Evolutionary conservation across 1,284 basidiomycete species (phyloP).

Genomic region (Athelia sp.): DNA sequence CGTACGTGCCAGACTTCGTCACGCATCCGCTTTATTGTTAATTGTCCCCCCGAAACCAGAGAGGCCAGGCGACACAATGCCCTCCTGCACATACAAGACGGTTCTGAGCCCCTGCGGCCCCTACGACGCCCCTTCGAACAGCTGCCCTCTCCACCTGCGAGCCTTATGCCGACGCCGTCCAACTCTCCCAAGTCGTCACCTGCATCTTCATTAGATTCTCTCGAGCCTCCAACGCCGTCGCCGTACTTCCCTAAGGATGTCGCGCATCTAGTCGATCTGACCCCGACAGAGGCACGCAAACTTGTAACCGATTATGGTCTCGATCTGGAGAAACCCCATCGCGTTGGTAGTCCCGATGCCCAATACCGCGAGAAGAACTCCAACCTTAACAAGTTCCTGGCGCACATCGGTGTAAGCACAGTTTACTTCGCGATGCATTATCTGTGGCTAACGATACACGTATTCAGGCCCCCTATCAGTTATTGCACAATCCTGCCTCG

Average conservation of each 20-base stretch:
- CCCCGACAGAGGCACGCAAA: slow-evolving; percentile 29
- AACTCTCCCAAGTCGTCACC: neutral
- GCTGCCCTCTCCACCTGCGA: slow-evolving; percentile 18
- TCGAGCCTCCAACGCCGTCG: slow-evolving; percentile 16
- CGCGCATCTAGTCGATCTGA: slow-evolving; percentile 33
- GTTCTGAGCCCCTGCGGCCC: slow-evolving; percentile 37
- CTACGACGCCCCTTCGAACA: slow-evolving; percentile 34
- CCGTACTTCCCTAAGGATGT: slow-evolving; percentile 27
- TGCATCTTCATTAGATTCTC: slow-evolving; percentile 1
- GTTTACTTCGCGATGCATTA: slow-evolving; percentile 3
- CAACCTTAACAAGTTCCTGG: slow-evolving; percentile 39
- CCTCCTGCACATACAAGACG: slow-evolving; percentile 29
- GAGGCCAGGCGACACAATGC: slow-evolving; percentile 47
- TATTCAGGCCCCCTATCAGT: too few species aligned
- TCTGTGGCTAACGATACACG: too few species aligned
- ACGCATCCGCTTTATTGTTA: neutral
- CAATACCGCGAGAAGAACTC: slow-evolving; percentile 18
- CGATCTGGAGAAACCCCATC: slow-evolving; percentile 13
- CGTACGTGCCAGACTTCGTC: slow-evolving; percentile 28
- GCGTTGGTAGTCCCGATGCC: slow-evolving; percentile 8
- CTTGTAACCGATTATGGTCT: slow-evolving; percentile 40
- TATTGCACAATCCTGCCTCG: too few species aligned
- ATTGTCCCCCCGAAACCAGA: slow-evolving; percentile 21
- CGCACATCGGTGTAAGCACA: slow-evolving; percentile 40
- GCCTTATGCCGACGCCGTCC: slow-evolving; percentile 28